Conservation (phyloP, 2,329 filamentous ascomycete genomes). For the Chalara sp. region DNA sequence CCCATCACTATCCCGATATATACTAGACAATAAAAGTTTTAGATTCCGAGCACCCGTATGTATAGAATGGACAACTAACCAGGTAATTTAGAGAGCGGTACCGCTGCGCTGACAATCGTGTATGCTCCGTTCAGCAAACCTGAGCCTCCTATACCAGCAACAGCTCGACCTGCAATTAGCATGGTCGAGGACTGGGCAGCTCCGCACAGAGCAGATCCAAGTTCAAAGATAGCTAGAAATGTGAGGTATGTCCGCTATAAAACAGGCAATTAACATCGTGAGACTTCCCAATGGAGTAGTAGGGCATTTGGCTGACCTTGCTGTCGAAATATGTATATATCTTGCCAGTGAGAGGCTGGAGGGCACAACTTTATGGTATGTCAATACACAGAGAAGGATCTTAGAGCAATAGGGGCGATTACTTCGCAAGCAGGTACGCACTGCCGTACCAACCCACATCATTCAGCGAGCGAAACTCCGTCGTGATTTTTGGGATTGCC, state of each 20-base stretch:
- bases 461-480: background rate
- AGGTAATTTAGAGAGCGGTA: slow-evolving; percentile 27
- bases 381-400: background rate
- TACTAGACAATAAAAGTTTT: background rate
- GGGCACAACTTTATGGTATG: background rate
- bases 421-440: slow-evolving; percentile 6
- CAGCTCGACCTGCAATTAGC: slow-evolving; percentile 47
- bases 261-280: background rate
- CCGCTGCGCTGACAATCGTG: slow-evolving; percentile 30
- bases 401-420: background rate
- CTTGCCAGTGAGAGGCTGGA: slow-evolving; percentile 9
- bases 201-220: slow-evolving; percentile 48
- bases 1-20: slow-evolving; percentile 8
- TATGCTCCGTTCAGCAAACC: slow-evolving; percentile 45
- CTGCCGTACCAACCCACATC: slow-evolving; percentile 10
- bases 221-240: slow-evolving; percentile 42
- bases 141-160: slow-evolving; percentile 45
- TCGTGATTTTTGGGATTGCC: background rate
- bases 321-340: slow-evolving; percentile 22
- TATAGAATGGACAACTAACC: slow-evolving; percentile 17
- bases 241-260: slow-evolving; percentile 1
- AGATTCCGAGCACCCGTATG: slow-evolving; percentile 6
- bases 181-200: slow-evolving; percentile 40
- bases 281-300: background rate
- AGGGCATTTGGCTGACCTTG: slow-evolving; percentile 15